Evolutionary conservation across 148 eudicot species (phyloP).

Genomic region (Silene latifolia): DNA sequence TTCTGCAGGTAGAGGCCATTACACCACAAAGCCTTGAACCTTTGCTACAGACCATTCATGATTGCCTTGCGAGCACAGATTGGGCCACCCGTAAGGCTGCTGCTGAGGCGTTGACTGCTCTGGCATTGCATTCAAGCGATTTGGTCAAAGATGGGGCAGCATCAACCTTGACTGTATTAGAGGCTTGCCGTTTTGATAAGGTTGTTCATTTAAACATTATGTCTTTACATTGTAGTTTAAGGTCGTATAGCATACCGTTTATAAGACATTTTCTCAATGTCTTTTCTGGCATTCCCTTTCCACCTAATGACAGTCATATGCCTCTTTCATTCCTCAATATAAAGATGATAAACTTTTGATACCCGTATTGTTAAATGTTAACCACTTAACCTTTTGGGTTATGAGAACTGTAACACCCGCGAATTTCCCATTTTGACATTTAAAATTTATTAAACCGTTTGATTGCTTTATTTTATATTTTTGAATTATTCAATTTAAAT

Average conservation of each 20-base stretch:
- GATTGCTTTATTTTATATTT: too few species aligned
- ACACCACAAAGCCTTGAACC: slow-evolving; percentile 72
- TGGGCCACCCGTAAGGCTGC: slow-evolving; percentile 99
- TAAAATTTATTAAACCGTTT: too few species aligned
- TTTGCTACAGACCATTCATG: slow-evolving; percentile 77
- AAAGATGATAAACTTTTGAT: background rate
- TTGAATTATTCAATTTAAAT: too few species aligned
- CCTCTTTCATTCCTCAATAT: background rate
- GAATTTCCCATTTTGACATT: too few species aligned
- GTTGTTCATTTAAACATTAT: slow-evolving; percentile 28
- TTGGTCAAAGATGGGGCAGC: slow-evolving; percentile 56
- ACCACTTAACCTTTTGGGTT: background rate
- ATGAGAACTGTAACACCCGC: too few species aligned
- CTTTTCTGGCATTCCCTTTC: background rate
- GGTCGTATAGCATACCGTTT: background rate
- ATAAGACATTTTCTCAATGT: background rate
- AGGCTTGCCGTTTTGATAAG: slow-evolving; percentile 92
- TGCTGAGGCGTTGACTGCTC: slow-evolving; percentile 67
- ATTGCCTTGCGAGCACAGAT: slow-evolving; percentile 77
- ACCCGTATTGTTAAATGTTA: background rate
- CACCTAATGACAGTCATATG: background rate
- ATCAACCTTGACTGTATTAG: slow-evolving; percentile 66
- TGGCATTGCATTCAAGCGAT: slow-evolving; percentile 73
- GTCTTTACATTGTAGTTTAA: background rate
- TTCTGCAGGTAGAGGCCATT: slow-evolving; percentile 75